Evolutionary conservation across 1,284 basidiomycete species (phyloP), one percentile per base, ranked within the genome.

Genomic region (Papiliotrema laurentii): DNA sequence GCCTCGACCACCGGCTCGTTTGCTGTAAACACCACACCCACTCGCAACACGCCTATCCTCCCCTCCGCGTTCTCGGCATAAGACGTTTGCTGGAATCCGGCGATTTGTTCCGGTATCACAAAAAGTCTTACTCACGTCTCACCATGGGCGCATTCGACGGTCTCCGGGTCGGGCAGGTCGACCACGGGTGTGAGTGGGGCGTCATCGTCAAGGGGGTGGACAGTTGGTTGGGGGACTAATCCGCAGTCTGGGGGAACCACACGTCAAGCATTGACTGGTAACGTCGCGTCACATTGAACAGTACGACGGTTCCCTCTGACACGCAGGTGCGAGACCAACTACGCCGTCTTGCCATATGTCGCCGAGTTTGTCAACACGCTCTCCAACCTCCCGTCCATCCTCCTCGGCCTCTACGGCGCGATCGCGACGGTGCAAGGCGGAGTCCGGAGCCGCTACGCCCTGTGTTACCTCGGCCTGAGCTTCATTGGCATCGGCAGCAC

Each of bases 351-450:
- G 11, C 68, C 59, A n/a, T 75, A 69, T 51, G 67, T 76, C 30
- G 73, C 75, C 43, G 72, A 75, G 55, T 68, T 71, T 43, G 51
- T 70, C 57, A 74, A 76, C 57, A 75, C 75, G 7, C 50, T 71
- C 54, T 69, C 77, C 22, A 79, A 79, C 48, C 42, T 75, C 24
- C 71, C 76, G 14, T 75, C 75, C 37, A 68, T 79, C 51, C 40
- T 59, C 0, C 49, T 74, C 0, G 71, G 76, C 6, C 42, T 75
- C 2, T 77, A 72, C 41, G 76, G 73, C 9, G 72, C 38, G 36
- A 68, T 31, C 24, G 56, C 37, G 47, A 55, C 54, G 14, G 5
- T 51, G 4, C 21, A 45, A 14, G 49, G 57, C 19, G 64, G 66
- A 5, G 42, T 71, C 18, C 66, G 65, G 9, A 43, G 13, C 24